A percentile compares a stretch with the other conserved stretches of the same genome.
Conservation (phyloP, 129 eudicot genomes). For the Glebionis coronaria region DNA sequence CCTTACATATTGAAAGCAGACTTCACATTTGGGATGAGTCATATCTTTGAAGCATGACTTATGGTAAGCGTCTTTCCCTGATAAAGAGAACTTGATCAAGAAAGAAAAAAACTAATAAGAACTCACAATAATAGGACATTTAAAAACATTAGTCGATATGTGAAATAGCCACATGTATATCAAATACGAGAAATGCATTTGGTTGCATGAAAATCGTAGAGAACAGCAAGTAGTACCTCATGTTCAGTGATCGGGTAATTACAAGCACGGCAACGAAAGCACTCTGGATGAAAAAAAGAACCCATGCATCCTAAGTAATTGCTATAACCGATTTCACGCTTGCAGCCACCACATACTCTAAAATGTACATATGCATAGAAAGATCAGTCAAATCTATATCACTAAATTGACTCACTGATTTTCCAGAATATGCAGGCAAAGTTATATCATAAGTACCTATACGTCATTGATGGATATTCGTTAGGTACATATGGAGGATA, state of each 20-base stretch:
- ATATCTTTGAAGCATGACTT: constrained; percentile 91
- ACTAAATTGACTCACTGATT: constrained; percentile 1
- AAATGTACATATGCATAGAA: constrained; percentile 22
- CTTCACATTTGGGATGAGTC: constrained; percentile 97
- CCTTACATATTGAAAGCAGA: constrained; percentile 92
- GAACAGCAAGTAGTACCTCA: constrained; percentile 50
- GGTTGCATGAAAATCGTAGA: not conserved
- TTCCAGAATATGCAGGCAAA: constrained; percentile 3
- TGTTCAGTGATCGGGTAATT: constrained; percentile 74
- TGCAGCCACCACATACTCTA: constrained; percentile 89
- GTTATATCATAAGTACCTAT: constrained; percentile 41
- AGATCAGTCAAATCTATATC: constrained; percentile 19
- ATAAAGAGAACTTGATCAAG: constrained; percentile 91
- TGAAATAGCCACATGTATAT: not conserved
- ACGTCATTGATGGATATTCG: constrained; percentile 46
- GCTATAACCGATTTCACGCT: constrained; percentile 68
- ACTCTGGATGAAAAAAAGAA: constrained; percentile 75
- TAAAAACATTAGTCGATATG: constrained; percentile 5
- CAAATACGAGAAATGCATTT: constrained; percentile 10
- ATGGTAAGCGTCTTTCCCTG: constrained; percentile 84
- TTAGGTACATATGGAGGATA: constrained; percentile 51
- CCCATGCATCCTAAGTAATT: constrained; percentile 96
- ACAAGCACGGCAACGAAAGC: constrained; percentile 88
- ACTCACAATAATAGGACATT: constrained; percentile 4
- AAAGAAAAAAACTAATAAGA: constrained; percentile 56